Evolutionary conservation across 2,329 filamentous ascomycete species (phyloP), one percentile per base, ranked within the genome.

Genomic region (Dactylonectria macrodidyma): DNA sequence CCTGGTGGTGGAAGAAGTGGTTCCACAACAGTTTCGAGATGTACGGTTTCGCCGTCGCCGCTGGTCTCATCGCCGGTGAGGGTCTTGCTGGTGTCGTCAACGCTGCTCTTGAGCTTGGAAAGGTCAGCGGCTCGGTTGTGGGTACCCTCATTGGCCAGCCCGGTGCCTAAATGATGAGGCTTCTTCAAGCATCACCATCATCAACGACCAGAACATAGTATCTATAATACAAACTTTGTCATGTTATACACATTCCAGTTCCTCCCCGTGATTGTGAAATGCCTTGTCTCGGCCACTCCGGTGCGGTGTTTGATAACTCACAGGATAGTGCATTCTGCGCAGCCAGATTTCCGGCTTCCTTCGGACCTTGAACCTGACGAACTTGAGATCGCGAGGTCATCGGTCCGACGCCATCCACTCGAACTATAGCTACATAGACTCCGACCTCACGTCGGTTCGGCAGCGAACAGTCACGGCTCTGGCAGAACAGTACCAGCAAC

Each of bases 31-130:
- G 75, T 63, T 90, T 87, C 69, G 88, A 89, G 59, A 83, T 84
- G 62, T 89, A 87, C 74, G 87, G 84, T 4, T 91, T 87, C 69
- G 87, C 88, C 2, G 81, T 90, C 59, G 89, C 89, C 0, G 89
- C 89, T 16, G 89, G 89, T 65, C 77, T 90, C 59, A 89, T 91
- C 71, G 89, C 89, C 2, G 89, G 89, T 2, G 89, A 91, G 78
- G 89, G 89, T 57, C 85, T 91, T 60, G 89, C 88, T 5, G 89
- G 89, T 69, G 88, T 90, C 12, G 78, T 91, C 65, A 90, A 90
- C 70, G 89, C 89, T 7, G 80, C 79, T 4, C 71, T 85, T 2
- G 82, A 81, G 41, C 75, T 84, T 6, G 78, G 79, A 44, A 77
- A 76, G 60, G 78, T 80, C 33, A 54, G 51, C 3, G 51, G 51